These are phyloP conservation scores for Ceratobasidium sp. DNA, from an alignment of 1,284 basidiomycete genomes.

Conservation along the genomic window DNA sequence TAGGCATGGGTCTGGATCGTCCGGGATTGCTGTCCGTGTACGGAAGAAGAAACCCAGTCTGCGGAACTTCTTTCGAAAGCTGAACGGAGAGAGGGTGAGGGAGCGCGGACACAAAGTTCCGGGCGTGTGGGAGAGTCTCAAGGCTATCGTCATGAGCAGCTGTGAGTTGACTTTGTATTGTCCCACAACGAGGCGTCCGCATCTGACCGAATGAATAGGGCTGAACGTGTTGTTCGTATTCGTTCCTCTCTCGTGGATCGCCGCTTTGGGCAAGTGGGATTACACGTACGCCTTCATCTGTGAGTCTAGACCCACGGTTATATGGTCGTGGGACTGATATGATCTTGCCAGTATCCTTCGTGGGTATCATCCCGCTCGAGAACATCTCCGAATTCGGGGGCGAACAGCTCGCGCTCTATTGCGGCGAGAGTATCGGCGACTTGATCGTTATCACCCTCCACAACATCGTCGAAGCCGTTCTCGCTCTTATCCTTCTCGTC, in stretches of 20 bases:
- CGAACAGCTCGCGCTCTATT: conserved; percentile 46
- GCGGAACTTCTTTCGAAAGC: conserved; percentile 34
- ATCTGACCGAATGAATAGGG: conserved; percentile 25
- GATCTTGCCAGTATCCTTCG: conserved; percentile 31
- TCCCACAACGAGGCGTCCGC: neutral
- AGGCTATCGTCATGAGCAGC: conserved; percentile 35
- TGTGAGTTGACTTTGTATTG: conserved; percentile 16
- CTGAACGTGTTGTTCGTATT: conserved; percentile 39
- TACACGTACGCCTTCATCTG: conserved; percentile 33
- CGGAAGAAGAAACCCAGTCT: neutral
- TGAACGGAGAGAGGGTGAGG: conserved; percentile 7
- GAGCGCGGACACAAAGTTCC: conserved; percentile 33
- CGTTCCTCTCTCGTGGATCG: conserved; percentile 36
- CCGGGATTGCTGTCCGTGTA: too few relatives aligned
- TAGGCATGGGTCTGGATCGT: too few relatives aligned
- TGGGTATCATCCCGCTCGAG: conserved; percentile 45
- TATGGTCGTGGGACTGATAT: neutral
- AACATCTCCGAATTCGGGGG: conserved; percentile 43
- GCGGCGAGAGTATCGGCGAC: conserved; percentile 46
- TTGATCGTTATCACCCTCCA: conserved; percentile 45
- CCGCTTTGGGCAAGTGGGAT: too few relatives aligned
- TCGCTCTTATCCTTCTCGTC: conserved; percentile 27
- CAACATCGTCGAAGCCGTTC: conserved; percentile 40
- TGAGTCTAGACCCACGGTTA: neutral
- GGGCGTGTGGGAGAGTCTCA: conserved; percentile 23